A percentile compares a stretch with the other conserved stretches of the same genome.
These are phyloP conservation scores for Colletotrichum karsti DNA, from an alignment of 2,329 filamentous ascomycete species.

Conservation along the genomic window DNA sequence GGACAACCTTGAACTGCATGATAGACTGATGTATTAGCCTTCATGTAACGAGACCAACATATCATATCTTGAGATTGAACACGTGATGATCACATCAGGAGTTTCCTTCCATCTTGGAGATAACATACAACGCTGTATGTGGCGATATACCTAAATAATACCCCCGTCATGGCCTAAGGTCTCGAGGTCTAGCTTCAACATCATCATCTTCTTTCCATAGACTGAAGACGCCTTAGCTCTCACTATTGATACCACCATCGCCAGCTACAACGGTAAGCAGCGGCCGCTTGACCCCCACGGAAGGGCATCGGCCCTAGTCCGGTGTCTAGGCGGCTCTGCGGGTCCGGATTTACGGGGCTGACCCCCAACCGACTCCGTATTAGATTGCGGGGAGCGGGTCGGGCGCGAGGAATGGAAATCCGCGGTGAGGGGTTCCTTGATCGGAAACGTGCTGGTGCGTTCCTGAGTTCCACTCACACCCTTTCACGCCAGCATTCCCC, in stretches of 20 bases:
- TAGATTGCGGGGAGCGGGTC: neutral
- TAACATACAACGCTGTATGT: too few species aligned
- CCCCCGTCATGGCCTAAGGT: too few species aligned
- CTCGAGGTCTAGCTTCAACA: too few species aligned
- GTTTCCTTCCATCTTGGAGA: too few species aligned
- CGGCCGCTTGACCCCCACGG: conserved; percentile 14
- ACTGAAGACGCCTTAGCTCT: neutral
- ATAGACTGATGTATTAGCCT: too few species aligned
- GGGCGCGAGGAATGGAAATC: neutral
- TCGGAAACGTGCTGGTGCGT: neutral
- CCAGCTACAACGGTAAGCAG: neutral
- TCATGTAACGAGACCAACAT: too few species aligned
- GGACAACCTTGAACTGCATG: too few species aligned
- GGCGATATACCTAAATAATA: too few species aligned
- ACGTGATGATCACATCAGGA: too few species aligned
- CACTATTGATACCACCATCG: neutral
- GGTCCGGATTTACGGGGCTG: neutral
- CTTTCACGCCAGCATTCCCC: neutral
- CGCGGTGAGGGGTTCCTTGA: neutral
- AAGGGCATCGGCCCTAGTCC: neutral
- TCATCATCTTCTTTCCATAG: neutral
- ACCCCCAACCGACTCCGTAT: conserved; percentile 10
- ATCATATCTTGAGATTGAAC: too few species aligned
- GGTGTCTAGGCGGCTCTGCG: conserved; percentile 17
- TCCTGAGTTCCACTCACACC: neutral